Evolutionary conservation across 2,329 filamentous ascomycete species (phyloP).

Genomic region (Aspergillus sp.): DNA sequence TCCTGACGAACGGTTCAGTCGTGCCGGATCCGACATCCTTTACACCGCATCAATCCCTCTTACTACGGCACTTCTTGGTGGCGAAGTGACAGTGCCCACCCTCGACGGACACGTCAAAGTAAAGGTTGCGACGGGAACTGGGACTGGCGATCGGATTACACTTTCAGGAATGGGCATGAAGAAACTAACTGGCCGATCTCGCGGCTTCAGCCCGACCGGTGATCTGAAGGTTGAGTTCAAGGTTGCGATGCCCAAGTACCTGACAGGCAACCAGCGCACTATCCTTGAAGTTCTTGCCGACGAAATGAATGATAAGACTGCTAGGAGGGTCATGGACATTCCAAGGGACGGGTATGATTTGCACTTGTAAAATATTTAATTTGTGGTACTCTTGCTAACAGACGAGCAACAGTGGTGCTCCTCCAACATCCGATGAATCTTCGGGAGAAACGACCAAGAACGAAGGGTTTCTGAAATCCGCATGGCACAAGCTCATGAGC

Average conservation of each 20-base stretch:
- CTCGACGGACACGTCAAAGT: conserved; percentile 88
- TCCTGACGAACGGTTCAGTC: conserved; percentile 85
- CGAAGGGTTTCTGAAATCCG: conserved; percentile 87
- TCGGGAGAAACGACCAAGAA: conserved; percentile 63
- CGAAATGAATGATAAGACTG: conserved; percentile 89
- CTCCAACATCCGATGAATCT: conserved; percentile 19
- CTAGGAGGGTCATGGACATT: conserved; percentile 89
- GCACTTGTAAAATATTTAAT: background rate
- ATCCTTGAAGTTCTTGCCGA: conserved; percentile 95
- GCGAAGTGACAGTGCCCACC: conserved; percentile 85
- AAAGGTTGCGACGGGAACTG: conserved; percentile 86
- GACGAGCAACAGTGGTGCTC: conserved; percentile 17
- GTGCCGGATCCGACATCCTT: conserved; percentile 83
- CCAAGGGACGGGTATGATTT: conserved; percentile 54
- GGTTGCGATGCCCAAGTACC: conserved; percentile 91
- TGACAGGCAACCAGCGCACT: conserved; percentile 86
- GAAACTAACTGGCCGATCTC: conserved; percentile 65
- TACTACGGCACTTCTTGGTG: conserved; percentile 88
- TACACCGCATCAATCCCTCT: conserved; percentile 90
- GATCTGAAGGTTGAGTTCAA: conserved; percentile 94
- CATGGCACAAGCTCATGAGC: conserved; percentile 91
- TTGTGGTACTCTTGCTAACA: conserved; percentile 2
- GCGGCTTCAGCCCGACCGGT: conserved; percentile 61
- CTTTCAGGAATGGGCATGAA: conserved; percentile 93
- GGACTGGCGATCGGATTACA: conserved; percentile 87